Evolutionary conservation across 805 yeast species (phyloP), one percentile per base, ranked within the genome.

Genomic region (Suhomyces pyralidae): DNA sequence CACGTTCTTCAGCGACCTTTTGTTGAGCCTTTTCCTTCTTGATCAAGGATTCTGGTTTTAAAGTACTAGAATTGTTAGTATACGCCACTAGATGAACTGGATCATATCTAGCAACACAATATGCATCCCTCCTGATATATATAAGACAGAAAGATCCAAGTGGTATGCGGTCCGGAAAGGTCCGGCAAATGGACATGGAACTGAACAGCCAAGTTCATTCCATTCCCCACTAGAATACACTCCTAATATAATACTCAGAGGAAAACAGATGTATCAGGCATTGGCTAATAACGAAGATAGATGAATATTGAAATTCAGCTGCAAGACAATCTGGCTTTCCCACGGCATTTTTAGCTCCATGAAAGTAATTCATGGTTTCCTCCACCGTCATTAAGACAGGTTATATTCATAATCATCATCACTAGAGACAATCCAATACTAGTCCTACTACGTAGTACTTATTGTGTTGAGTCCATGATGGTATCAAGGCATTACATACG

Each of bases 1-100:
- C 85, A 69, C 86, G 82, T 76, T 84, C 82, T 72, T 84, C 88
- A 64, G 85, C 81, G 68, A 83, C 78, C 83, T 87, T 86, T 71
- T 85, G 84, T 74, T 83, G 81, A 76, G 87, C 84, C 82, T 86
- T 83, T 68, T 86, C 75, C 82, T 86, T 85, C 85, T 88, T 88
- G 77, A 85, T 78, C 75, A 85, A 86, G 73, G 94, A 78, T 84
- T 88, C 96, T 83, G 96, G 96, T 77, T 80, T 76, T 65, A 81
- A 74, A 69, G 82, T 71, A 62, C 78, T 73, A 66, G 43, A 53
- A 48, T 5, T 25, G 57, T 54, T 68, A 68, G 73, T 68, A 65
- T 48, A 32, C 42, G 45, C 46, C 22, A 30, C 34, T 17, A 26
- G 25, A 25, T 26, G 15, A 22, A 36, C 42, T 19, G 22, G 19